Percentiles rank a stretch among this genome's conserved stretches.
phyloP scores from a whole-genome alignment of 73 alveolate genomes.

The Tetrahymena malaccensis region DNA sequence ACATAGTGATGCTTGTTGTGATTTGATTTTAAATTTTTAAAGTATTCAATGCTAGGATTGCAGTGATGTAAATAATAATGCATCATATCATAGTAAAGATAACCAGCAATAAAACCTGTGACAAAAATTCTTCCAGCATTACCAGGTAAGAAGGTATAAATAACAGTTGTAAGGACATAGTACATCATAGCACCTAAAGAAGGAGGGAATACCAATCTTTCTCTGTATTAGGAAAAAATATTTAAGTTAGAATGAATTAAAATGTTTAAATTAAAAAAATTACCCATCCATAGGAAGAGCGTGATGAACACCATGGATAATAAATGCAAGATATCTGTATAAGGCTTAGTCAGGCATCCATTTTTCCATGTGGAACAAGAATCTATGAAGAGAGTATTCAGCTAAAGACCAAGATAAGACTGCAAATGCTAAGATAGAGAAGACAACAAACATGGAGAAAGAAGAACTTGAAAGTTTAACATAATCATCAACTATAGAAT shows the following conservation, averaged over 20 bases:
- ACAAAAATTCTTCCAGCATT: conserved; percentile 5
- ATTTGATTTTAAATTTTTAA: conserved; percentile 34
- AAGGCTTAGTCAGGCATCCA: conserved; percentile 25
- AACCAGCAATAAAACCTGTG: conserved; percentile 37
- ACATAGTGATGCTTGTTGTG: conserved; percentile 61
- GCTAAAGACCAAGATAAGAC: conserved; percentile 38
- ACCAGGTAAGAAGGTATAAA: conserved; percentile 3
- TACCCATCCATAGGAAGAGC: conserved; percentile 62
- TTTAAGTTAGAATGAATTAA: background rate
- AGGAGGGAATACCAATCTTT: conserved; percentile 55
- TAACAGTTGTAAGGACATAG: background rate
- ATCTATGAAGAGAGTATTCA: conserved; percentile 56
- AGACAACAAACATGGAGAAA: background rate
- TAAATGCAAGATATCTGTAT: conserved; percentile 24
- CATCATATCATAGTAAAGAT: conserved; percentile 43
- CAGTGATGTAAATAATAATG: conserved; percentile 56
- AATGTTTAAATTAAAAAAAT: background rate
- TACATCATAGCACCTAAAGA: conserved; percentile 25
- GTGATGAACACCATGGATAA: conserved; percentile 61
- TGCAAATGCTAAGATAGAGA: background rate
- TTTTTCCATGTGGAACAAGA: conserved; percentile 49
- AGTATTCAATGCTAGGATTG: conserved; percentile 28
- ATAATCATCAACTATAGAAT: background rate
- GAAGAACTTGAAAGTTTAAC: background rate
- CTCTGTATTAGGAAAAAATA: background rate